These are phyloP conservation scores for Botrytis elliptica DNA, from an alignment of 2,329 filamentous ascomycete genomes.

Conservation along the genomic window DNA sequence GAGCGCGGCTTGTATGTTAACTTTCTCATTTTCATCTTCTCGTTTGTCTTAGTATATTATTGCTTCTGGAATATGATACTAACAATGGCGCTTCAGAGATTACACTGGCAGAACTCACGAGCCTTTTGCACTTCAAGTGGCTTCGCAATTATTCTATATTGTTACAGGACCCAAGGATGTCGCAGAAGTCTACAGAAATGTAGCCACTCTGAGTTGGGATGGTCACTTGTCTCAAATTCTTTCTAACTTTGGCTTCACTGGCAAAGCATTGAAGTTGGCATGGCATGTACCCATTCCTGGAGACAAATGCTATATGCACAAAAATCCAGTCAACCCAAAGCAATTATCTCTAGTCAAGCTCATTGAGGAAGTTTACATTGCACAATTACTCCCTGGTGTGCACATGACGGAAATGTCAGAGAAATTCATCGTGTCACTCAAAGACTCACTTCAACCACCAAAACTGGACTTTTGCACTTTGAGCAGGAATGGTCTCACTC, in stretches of 20 bases:
- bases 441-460: constrained; percentile 1
- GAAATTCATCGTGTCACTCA: constrained; percentile 4
- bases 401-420: constrained; percentile 14
- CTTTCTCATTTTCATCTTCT: background rate
- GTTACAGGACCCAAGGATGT: constrained; percentile 2
- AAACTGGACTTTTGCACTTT: constrained; percentile 14
- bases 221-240: constrained; percentile 13
- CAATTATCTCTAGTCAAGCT: constrained; percentile 5
- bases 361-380: constrained; percentile 15
- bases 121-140: constrained; percentile 10
- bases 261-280: constrained; percentile 8
- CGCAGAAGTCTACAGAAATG: constrained; percentile 11
- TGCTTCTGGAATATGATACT: background rate
- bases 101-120: constrained; percentile 3
- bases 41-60: background rate
- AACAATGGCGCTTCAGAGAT: background rate
- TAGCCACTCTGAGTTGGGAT: constrained; percentile 10
- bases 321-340: constrained; percentile 15
- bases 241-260: constrained; percentile 9
- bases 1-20: constrained; percentile 1
- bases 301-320: constrained; percentile 15
- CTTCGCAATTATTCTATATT: constrained; percentile 12
- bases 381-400: constrained; percentile 10
- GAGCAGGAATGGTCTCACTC: constrained; percentile 4
- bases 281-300: constrained; percentile 9